Evolutionary conservation across 805 yeast genomes (phyloP), one percentile per base, ranked within the genome.

Genomic region (Candida oleophila): DNA sequence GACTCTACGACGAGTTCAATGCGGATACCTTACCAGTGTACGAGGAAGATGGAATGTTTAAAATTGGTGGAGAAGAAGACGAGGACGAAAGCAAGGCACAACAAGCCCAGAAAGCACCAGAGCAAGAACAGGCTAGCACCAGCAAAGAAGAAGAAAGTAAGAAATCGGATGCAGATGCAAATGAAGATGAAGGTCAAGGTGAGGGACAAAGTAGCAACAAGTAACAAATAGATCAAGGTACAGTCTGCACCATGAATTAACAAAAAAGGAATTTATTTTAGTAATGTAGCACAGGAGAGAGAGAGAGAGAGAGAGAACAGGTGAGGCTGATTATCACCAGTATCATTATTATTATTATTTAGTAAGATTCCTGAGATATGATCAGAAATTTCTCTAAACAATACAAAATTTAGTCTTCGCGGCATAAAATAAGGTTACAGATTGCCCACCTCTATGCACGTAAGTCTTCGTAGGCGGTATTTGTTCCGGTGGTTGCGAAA

Each of bases 61-160:
- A 60, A 39, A 66, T 72, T 39, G 76, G 62, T 8, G 73, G 65
- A 28, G 76, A 68, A 5, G 76, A 69, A 8, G 71, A 62, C n/a
- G 62, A 52, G 42, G 54, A 57, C 7, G 22, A 16, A 3, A 36
- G 14, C 18, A 7, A 5, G 18, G 7, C 7, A 34, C 37, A 15
- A 11, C 7, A 15, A 19, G 18, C 8, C 8, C 37, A 34, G n/a
- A 5, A 5, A 34, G 7, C 7, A 20, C 22, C 19, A 20, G 39
- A 16, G 4, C 39, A 18, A 16, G 22, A 16, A 8, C 39, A 20
- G 5, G 14, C 39, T 20, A 36, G 33, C 33, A 9, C 12, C 12
- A 28, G 33, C 33, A 9, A 12, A 12, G 22, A 16, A 16, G 18
- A 12, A 12, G 15, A 8, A 33, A 15, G 18, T 12, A 15, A 33